phyloP scores from a whole-genome alignment of 2,329 filamentous ascomycete genomes.

The Phoma sp. region DNA sequence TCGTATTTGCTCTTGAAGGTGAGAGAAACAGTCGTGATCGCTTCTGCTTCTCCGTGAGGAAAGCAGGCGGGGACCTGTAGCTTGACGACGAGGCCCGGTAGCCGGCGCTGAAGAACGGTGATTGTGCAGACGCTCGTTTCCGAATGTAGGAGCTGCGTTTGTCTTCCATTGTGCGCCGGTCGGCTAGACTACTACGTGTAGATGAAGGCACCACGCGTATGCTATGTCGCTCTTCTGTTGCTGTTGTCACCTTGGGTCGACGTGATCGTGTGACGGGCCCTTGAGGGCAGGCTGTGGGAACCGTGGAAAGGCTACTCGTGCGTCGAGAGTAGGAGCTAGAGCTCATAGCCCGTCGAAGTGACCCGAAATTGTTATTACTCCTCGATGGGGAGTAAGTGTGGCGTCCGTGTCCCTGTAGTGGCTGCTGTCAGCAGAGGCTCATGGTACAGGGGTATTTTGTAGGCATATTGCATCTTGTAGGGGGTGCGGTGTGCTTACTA shows the following conservation, averaged over 20 bases:
- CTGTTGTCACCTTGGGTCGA: constrained; percentile 36
- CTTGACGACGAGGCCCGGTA: constrained; percentile 43
- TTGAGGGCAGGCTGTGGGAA: constrained; percentile 49
- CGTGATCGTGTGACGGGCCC: constrained; percentile 32
- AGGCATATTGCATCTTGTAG: neutral
- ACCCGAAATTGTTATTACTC: constrained; percentile 36
- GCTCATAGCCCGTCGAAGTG: constrained; percentile 41
- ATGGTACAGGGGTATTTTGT: neutral
- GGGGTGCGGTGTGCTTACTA: constrained; percentile 17
- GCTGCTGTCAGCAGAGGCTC: constrained; percentile 1
- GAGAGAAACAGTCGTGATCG: constrained; percentile 13
- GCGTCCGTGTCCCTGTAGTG: constrained; percentile 32
- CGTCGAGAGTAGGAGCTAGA: constrained; percentile 47
- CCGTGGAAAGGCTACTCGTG: constrained; percentile 51
- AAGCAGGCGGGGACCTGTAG: constrained; percentile 33
- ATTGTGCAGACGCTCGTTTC: constrained; percentile 49
- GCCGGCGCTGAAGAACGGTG: constrained; percentile 51
- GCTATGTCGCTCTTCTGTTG: constrained; percentile 47
- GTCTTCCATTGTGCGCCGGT: constrained; percentile 49
- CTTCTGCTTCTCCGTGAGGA: constrained; percentile 22
- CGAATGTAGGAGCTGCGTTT: constrained; percentile 53
- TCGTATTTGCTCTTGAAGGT: constrained; percentile 21
- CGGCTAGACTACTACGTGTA: constrained; percentile 44
- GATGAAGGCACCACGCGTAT: constrained; percentile 49
- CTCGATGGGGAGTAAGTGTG: constrained; percentile 39